Conservation (phyloP, 306 rosid genomes). For the Psophocarpus tetragonolobus region DNA sequence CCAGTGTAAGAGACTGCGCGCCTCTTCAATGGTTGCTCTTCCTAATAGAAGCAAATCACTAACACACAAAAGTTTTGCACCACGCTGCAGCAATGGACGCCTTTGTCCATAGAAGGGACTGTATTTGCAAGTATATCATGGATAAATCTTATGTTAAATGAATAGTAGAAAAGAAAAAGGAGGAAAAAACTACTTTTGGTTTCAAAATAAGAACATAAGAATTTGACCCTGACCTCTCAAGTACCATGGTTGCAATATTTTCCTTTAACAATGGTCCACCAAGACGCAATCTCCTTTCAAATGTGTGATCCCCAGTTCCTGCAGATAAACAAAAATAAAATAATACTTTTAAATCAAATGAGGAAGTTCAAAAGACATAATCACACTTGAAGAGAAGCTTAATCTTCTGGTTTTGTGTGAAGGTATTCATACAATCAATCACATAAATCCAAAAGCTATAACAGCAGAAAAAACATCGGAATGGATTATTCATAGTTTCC, state of each 20-base stretch:
- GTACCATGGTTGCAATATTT: slow-evolving; percentile 97
- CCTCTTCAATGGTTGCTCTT: slow-evolving; percentile 95
- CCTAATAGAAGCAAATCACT: slow-evolving; percentile 97
- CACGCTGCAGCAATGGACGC: slow-evolving; percentile 84
- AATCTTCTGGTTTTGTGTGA: background rate
- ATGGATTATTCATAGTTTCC: background rate
- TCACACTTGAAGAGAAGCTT: background rate
- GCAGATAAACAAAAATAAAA: background rate
- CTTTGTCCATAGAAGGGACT: slow-evolving; percentile 98
- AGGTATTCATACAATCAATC: background rate
- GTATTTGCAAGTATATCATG: slow-evolving; percentile 42
- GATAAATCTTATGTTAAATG: slow-evolving; percentile 7
- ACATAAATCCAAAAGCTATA: background rate
- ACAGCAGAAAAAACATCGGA: background rate
- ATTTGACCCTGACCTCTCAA: slow-evolving; percentile 73
- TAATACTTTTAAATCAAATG: background rate
- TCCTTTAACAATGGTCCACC: slow-evolving; percentile 89
- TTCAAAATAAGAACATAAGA: slow-evolving; percentile 10
- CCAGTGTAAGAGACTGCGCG: slow-evolving; percentile 92
- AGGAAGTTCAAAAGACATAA: background rate
- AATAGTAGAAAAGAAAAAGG: background rate
- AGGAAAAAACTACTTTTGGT: background rate
- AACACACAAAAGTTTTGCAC: slow-evolving; percentile 93
- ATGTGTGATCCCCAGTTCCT: slow-evolving; percentile 97
- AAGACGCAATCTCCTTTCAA: slow-evolving; percentile 88